Conservation (phyloP, 441 rosid genomes). For the Eutrema salsugineum region DNA sequence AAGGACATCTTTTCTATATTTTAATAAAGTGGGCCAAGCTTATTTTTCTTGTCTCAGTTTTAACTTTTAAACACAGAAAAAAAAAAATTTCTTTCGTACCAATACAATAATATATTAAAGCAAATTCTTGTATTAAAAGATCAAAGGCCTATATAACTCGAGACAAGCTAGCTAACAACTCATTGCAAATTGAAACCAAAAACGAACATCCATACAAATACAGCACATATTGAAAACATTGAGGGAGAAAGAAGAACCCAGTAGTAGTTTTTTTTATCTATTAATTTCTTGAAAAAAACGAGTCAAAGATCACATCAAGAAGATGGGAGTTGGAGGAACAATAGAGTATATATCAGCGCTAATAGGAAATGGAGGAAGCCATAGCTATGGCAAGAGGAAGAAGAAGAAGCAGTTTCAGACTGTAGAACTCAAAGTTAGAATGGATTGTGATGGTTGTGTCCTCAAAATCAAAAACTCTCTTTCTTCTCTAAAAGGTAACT, state of each 20-base stretch:
- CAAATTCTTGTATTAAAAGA: conserved; percentile 5
- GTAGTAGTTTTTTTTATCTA: background rate
- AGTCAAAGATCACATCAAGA: background rate
- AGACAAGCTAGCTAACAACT: conserved; percentile 9
- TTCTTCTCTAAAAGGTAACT: conserved; percentile 72
- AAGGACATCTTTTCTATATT: background rate
- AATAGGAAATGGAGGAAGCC: conserved; percentile 51
- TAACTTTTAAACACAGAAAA: conserved; percentile 15
- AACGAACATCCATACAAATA: conserved; percentile 11
- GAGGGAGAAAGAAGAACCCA: background rate
- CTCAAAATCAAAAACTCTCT: conserved; percentile 86
- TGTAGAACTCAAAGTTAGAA: conserved; percentile 88
- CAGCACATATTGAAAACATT: conserved; percentile 9
- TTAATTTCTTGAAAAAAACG: background rate
- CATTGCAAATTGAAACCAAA: conserved; percentile 17
- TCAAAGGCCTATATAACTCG: conserved; percentile 13
- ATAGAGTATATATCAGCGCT: conserved; percentile 71
- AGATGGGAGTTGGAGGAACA: conserved; percentile 84
- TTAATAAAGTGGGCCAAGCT: background rate
- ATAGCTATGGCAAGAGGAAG: conserved; percentile 50
- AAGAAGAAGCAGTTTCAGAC: conserved; percentile 72
- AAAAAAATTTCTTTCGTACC: conserved; percentile 18
- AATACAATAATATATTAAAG: conserved; percentile 5
- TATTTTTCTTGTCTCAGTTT: background rate
- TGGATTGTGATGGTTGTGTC: conserved; percentile 99